phyloP scores from a whole-genome alignment of 208 protist species.

The Tritrichomonas musculus region DNA sequence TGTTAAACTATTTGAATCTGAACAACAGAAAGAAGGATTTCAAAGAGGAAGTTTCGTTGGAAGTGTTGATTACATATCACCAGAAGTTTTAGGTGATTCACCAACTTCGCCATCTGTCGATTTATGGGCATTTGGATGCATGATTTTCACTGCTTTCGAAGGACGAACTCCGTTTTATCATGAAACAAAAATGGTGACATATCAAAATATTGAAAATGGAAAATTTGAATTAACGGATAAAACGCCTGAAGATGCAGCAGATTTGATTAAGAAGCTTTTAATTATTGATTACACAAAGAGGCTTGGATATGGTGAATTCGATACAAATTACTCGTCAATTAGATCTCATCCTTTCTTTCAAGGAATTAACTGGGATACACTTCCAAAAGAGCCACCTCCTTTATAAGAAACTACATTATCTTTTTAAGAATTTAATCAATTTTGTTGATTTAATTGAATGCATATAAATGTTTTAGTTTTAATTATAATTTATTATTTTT shows the following conservation, averaged over 20 bases:
- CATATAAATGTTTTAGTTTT: no score
- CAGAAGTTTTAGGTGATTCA: neutral
- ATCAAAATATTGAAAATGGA: neutral
- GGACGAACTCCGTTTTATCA: neutral
- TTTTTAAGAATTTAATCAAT: no score
- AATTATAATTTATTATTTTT: no score
- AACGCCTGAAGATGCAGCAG: neutral
- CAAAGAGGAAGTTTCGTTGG: neutral
- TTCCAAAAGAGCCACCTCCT: neutral
- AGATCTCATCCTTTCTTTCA: neutral
- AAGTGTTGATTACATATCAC: neutral
- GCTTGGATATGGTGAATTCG: neutral
- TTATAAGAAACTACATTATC: no score
- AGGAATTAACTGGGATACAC: neutral
- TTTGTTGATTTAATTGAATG: no score
- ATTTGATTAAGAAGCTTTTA: neutral
- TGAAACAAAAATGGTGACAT: neutral
- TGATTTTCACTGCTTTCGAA: neutral
- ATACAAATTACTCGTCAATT: neutral
- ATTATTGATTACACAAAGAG: neutral
- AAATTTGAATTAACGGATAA: neutral
- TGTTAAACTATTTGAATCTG: neutral
- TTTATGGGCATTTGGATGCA: neutral
- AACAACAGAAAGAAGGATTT: neutral
- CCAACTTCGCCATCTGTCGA: neutral